A percentile compares a stretch with the other conserved stretches of the same genome.
phyloP scores from a whole-genome alignment of 1,284 basidiomycete species.

The Gymnopus androsaceus region DNA sequence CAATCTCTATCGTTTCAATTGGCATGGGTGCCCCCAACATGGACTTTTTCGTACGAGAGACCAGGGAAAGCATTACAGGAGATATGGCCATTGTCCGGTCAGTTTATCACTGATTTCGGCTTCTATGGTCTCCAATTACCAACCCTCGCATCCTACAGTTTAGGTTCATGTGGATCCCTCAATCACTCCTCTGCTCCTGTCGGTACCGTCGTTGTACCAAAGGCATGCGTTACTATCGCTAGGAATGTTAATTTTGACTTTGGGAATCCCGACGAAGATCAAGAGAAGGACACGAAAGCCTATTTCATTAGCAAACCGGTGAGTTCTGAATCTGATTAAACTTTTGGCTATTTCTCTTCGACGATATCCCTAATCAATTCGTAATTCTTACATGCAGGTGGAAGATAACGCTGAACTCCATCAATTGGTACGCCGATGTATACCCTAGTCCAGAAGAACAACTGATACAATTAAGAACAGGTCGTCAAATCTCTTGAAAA shows the following conservation, averaged over 20 bases:
- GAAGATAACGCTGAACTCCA: slow-evolving; percentile 57
- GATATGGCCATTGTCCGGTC: slow-evolving; percentile 80
- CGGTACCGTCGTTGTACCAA: slow-evolving; percentile 74
- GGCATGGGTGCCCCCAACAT: slow-evolving; percentile 84
- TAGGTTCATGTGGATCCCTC: slow-evolving; percentile 82
- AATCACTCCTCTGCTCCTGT: slow-evolving; percentile 57
- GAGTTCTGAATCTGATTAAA: slow-evolving; percentile 29
- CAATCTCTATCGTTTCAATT: slow-evolving; percentile 76
- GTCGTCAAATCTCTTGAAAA: slow-evolving; percentile 47
- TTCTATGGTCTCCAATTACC: too few species aligned
- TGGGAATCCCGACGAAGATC: slow-evolving; percentile 37
- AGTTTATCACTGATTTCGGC: slow-evolving; percentile 7
- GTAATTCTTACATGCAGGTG: slow-evolving; percentile 37
- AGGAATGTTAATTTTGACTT: slow-evolving; percentile 83
- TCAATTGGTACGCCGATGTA: slow-evolving; percentile 44
- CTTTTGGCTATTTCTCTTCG: slow-evolving; percentile 9
- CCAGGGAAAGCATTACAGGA: slow-evolving; percentile 73
- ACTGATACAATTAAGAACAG: slow-evolving; percentile 32
- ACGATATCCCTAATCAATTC: slow-evolving; percentile 4
- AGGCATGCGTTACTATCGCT: slow-evolving; percentile 64
- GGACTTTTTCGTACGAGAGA: slow-evolving; percentile 85
- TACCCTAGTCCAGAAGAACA: neutral
- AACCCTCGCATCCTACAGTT: too few species aligned
- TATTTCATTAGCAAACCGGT: slow-evolving; percentile 76
- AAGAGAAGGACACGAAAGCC: slow-evolving; percentile 41